Evolutionary conservation across 2,329 filamentous ascomycete species (phyloP), one percentile per base, ranked within the genome.

Genomic region (Leptographium lundbergii): DNA sequence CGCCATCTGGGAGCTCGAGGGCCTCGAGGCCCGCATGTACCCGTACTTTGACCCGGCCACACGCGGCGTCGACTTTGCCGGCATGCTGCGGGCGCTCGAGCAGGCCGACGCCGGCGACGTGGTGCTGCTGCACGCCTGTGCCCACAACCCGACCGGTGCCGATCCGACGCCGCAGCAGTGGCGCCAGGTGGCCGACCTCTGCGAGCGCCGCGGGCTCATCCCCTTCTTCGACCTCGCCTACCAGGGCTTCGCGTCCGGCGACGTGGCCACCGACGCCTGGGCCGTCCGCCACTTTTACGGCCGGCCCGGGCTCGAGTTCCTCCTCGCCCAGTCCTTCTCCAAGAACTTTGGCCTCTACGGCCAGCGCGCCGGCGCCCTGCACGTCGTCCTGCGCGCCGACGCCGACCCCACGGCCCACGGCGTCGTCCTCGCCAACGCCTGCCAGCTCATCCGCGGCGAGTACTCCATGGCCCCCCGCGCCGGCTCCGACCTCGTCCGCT

Each of bases 151-250:
- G 48, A 99, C 94, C 1, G 94, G 94, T 61, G 91, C 97, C 63
- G 94, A 99, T 74, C 91, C 91, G 11, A 95, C 91, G 25, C 80
- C 87, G 66, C 89, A 92, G 58, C 92, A 99, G 75, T 99, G 94
- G 94, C 89, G 87, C 72, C 82, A 95, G 75, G 84, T 97, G 63
- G 90, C 91, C 57, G 73, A 79, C 53, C 73, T 96, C 52, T 85
- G 96, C 73, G 82, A 81, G 67, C 73, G 82, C 67, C 89, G 87
- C 74, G 83, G 82, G 63, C 91, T 94, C 73, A 96, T 97, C 77
- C 92, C 92, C 67, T 97, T 97, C 82, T 97, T 99, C 75, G 94
- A 99, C 77, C 89, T 84, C 64, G 94, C 94, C 59, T 99, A 99
- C 78, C 94, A 97, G 74, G 92, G 94, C 59, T 99, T 97, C 71